Evolutionary conservation across 2,329 filamentous ascomycete species (phyloP).

Genomic region (Fusarium zealandicum): DNA sequence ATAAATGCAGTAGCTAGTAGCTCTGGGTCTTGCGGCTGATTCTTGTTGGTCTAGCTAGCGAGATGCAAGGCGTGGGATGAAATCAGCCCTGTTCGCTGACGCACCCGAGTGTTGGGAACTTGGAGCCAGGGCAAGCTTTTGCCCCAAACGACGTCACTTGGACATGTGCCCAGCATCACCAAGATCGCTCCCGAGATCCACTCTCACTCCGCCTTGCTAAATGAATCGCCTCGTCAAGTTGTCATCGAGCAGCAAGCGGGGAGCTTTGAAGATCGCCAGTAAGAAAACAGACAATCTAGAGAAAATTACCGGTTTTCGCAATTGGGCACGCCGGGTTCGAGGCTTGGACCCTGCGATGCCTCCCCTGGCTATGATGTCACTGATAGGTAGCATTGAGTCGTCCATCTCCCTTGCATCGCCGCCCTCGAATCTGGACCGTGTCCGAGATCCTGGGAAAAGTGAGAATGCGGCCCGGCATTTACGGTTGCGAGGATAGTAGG

Average conservation of each 20-base stretch:
- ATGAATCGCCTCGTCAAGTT: neutral
- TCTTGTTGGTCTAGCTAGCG: neutral
- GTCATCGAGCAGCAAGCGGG: constrained; percentile 7
- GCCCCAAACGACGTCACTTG: constrained; percentile 28
- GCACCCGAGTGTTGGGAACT: neutral
- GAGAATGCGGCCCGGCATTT: neutral
- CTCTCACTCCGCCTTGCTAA: neutral
- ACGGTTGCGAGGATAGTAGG: too few species aligned
- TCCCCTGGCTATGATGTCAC: constrained; percentile 31
- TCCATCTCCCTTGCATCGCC: neutral
- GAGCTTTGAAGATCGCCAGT: neutral
- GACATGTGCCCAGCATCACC: neutral
- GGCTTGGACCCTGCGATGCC: too few species aligned
- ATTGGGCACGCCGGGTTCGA: too few species aligned
- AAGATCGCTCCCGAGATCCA: constrained; percentile 11
- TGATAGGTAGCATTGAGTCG: neutral
- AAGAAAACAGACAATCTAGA: neutral
- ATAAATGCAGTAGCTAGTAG: neutral
- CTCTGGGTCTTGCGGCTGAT: neutral
- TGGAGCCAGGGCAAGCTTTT: constrained; percentile 2
- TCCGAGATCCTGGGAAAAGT: constrained; percentile 29
- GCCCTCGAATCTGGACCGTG: constrained; percentile 18
- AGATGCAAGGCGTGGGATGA: neutral
- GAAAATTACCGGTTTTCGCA: constrained; percentile 19
- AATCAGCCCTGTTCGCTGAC: constrained; percentile 1